Conservation (phyloP, 2,329 filamentous ascomycete species). For the Microcyclospora tardicrescens region DNA sequence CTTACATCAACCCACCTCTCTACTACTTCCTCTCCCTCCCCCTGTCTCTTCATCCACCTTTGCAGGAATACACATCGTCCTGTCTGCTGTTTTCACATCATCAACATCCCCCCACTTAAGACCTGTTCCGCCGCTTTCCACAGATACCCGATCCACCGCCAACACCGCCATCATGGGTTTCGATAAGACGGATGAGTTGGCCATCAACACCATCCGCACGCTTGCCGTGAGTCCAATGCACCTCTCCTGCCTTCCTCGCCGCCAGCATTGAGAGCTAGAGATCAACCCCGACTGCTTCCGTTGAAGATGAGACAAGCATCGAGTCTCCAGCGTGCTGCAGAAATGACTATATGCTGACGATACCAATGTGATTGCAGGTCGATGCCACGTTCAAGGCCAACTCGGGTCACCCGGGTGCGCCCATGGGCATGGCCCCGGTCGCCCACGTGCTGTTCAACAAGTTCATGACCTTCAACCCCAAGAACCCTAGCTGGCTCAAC, state of each 20-base stretch:
- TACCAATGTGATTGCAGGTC: constrained; percentile 45
- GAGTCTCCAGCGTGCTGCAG: too few relatives aligned
- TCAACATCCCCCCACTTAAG: too few relatives aligned
- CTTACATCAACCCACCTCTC: not conserved
- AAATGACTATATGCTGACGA: constrained; percentile 19
- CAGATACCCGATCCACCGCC: not conserved
- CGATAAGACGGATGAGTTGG: constrained; percentile 73
- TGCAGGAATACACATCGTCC: too few relatives aligned
- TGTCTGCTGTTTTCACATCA: too few relatives aligned
- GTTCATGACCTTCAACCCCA: constrained; percentile 99
- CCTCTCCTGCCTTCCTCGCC: not conserved
- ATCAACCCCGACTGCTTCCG: not conserved
- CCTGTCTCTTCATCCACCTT: not conserved
- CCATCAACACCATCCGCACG: constrained; percentile 95
- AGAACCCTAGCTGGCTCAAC: constrained; percentile 96
- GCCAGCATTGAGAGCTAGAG: not conserved
- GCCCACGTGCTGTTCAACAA: constrained; percentile 97
- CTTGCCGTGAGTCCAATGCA: constrained; percentile 64
- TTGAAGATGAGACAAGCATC: too few relatives aligned
- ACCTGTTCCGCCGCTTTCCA: too few relatives aligned
- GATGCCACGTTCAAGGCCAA: constrained; percentile 95
- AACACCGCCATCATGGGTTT: constrained; percentile 60
- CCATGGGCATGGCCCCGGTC: constrained; percentile 91
- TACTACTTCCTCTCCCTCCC: not conserved
- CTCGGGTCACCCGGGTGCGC: constrained; percentile 96